Conservation (phyloP, 345 rosid genomes). For the Diplotaxis tenuifolia region DNA sequence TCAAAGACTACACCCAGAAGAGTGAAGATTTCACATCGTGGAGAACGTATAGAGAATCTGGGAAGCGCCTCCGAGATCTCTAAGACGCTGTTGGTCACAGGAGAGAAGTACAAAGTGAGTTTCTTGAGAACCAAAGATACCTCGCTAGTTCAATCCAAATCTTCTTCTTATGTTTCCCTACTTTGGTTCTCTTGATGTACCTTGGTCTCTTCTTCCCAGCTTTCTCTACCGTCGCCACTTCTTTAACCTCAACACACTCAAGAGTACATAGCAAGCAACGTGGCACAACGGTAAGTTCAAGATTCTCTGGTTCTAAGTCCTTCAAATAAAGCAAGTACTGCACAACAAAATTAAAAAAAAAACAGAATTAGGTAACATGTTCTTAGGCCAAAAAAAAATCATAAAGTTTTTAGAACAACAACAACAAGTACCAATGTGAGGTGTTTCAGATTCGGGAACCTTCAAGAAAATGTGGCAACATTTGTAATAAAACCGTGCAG, state of each 20-base stretch:
- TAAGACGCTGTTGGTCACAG: neutral
- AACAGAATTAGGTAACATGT: neutral
- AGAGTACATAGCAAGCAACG: neutral
- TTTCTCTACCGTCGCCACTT: no score
- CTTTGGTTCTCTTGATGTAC: no score
- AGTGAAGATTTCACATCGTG: neutral
- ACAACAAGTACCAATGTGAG: no score
- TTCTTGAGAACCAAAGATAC: slow-evolving; percentile 3
- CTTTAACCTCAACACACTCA: slow-evolving; percentile 1
- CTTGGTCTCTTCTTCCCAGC: no score
- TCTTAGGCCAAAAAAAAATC: neutral
- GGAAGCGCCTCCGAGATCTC: no score
- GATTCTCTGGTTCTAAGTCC: neutral
- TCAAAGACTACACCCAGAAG: no score
- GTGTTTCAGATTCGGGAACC: slow-evolving; percentile 20
- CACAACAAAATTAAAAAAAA: neutral
- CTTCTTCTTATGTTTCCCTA: no score
- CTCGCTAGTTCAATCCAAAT: neutral
- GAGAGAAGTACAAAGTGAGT: neutral
- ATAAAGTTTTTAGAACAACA: neutral
- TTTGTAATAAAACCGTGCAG: neutral
- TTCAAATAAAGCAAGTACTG: neutral
- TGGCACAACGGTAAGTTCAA: slow-evolving; percentile 11
- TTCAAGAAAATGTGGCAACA: neutral
- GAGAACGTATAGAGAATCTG: neutral